A percentile compares a stretch with the other conserved stretches of the same genome.
Conservation (phyloP, 805 yeast species). For the Ogataea glucozyma region DNA sequence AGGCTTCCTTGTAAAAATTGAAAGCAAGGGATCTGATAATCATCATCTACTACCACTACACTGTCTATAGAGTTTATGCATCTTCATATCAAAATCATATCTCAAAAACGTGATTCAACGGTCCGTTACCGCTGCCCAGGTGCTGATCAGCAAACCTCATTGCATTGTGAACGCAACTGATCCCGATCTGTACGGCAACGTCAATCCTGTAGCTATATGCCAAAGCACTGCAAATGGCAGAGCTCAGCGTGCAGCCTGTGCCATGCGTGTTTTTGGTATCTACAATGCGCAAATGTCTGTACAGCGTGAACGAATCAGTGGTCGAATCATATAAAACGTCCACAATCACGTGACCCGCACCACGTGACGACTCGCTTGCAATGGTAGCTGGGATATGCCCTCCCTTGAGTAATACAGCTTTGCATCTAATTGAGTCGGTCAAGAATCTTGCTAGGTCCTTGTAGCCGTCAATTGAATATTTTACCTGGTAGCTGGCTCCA, state of each 20-base stretch:
- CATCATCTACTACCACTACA: too few relatives aligned
- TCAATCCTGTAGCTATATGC: slow-evolving; percentile 52
- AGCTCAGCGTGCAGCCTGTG: slow-evolving; percentile 83
- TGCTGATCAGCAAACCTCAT: slow-evolving; percentile 44
- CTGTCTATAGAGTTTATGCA: slow-evolving; percentile 1
- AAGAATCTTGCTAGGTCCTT: slow-evolving; percentile 39
- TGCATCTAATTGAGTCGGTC: slow-evolving; percentile 29
- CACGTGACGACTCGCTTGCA: slow-evolving; percentile 30
- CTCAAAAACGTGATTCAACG: slow-evolving; percentile 57
- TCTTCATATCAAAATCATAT: slow-evolving; percentile 4
- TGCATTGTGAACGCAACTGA: slow-evolving; percentile 67
- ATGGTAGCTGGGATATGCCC: slow-evolving; percentile 82
- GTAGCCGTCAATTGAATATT: slow-evolving; percentile 25
- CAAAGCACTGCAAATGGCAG: slow-evolving; percentile 72
- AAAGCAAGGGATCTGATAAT: background rate
- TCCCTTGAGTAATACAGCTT: slow-evolving; percentile 67
- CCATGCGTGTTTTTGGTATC: slow-evolving; percentile 70
- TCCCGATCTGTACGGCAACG: slow-evolving; percentile 54
- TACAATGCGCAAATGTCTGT: slow-evolving; percentile 44
- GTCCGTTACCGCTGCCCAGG: slow-evolving; percentile 63
- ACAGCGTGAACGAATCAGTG: slow-evolving; percentile 40
- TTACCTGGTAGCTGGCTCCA: slow-evolving; percentile 25
- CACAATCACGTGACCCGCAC: slow-evolving; percentile 33
- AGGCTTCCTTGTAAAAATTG: slow-evolving; percentile 35
- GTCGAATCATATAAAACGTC: slow-evolving; percentile 55